Conservation (phyloP, 192 early-diverging fungal species). For the Gaertneriomyces sp. region DNA sequence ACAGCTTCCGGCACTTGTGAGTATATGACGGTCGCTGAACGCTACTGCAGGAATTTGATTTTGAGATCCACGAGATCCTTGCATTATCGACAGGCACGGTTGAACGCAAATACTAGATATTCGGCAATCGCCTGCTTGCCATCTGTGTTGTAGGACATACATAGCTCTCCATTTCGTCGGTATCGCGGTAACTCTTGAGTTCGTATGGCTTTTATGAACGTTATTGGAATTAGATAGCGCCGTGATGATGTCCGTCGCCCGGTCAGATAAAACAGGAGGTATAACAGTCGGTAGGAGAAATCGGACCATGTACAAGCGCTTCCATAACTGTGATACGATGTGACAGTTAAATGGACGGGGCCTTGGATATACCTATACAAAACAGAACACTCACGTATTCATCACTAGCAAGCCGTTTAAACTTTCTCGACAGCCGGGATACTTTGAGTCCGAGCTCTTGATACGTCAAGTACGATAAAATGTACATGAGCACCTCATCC, state of each 20-base stretch:
- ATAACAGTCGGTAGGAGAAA: slow-evolving; percentile 27
- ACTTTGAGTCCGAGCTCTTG: slow-evolving; percentile 37
- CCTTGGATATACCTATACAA: background rate
- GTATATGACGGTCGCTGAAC: slow-evolving; percentile 22
- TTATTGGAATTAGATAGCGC: no score
- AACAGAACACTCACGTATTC: slow-evolving; percentile 5
- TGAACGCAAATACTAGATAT: background rate
- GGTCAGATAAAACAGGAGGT: no score
- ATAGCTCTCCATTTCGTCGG: slow-evolving; percentile 35
- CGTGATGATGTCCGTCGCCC: no score
- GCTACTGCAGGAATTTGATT: slow-evolving; percentile 29
- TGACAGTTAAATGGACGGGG: background rate
- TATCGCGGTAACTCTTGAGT: background rate
- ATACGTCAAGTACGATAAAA: slow-evolving; percentile 40
- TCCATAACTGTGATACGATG: slow-evolving; percentile 40
- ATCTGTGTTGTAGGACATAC: slow-evolving; percentile 49
- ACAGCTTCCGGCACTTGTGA: no score
- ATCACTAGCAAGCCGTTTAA: slow-evolving; percentile 44
- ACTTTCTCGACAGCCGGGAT: slow-evolving; percentile 29
- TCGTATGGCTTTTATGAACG: background rate
- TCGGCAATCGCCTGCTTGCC: slow-evolving; percentile 44
- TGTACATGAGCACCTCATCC: slow-evolving; percentile 44
- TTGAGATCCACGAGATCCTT: slow-evolving; percentile 9
- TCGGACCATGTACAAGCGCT: slow-evolving; percentile 37
- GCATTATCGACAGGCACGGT: background rate